Evolutionary conservation across 2,329 filamentous ascomycete species (phyloP).

Genomic region (Paecilomyces dactylethromorphus): DNA sequence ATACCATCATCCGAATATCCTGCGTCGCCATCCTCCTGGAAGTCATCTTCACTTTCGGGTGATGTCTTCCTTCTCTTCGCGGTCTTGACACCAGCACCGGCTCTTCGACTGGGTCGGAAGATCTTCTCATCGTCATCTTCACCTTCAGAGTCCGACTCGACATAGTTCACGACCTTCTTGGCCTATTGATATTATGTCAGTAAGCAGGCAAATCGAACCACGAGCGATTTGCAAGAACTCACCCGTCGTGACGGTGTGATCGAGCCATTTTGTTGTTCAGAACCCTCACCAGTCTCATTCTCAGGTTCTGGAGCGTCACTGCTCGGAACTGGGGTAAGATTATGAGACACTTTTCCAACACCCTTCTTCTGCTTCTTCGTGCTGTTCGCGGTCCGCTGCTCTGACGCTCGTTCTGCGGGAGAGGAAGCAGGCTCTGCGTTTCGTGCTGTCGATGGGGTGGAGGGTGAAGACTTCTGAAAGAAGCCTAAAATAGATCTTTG

Average conservation of each 20-base stretch:
- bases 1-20: conserved; percentile 46
- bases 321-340: conserved; percentile 69
- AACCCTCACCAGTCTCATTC: conserved; percentile 42
- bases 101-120: conserved; percentile 50
- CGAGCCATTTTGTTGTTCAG: conserved; percentile 31
- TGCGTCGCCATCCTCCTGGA: conserved; percentile 52
- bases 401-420: conserved; percentile 27
- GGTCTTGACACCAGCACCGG: conserved; percentile 36
- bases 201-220: conserved; percentile 5
- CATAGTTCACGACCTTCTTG: conserved; percentile 64
- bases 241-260: conserved; percentile 81
- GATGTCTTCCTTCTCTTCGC: conserved; percentile 57
- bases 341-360: conserved; percentile 36
- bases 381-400: conserved; percentile 17
- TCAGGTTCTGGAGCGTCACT: conserved; percentile 68
- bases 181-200: conserved; percentile 32
- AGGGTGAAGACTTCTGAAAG: conserved; percentile 57
- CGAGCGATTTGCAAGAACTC: conserved; percentile 14
- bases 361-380: conserved; percentile 38
- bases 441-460: conserved; percentile 30
- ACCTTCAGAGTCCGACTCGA: conserved; percentile 73
- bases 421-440: conserved; percentile 29
- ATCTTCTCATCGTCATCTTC: conserved; percentile 65
- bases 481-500: conserved; percentile 72
- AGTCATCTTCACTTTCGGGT: conserved; percentile 63